Evolutionary conservation across 352 stramenopile genomes (phyloP), one percentile per base, ranked within the genome.

Genomic region (Elongisporangium anandrum): DNA sequence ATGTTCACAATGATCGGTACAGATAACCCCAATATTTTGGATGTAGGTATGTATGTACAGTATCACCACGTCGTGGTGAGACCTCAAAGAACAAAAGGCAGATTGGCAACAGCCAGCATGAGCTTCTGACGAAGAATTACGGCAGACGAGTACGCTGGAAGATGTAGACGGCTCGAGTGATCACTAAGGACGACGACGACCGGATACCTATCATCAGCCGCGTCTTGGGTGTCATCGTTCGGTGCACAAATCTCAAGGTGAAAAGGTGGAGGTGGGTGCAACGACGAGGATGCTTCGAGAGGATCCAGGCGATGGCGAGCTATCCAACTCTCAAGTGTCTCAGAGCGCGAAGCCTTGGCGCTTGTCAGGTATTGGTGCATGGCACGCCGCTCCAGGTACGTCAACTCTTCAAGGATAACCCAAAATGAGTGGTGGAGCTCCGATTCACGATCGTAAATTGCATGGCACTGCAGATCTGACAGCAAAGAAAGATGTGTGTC

Each of bases 181-280:
- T 54, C 57, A 17, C 62, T 21, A 41, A 77, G 58, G 6, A 69
- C 23, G 1, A 82, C 63, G 2, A 88, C 66, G 21, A 88, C 75
- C 9, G 79, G 81, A 48, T 83, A 88, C 51, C 75, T 87, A 2
- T 76, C 73, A 45, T 91, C 79, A 2, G 75, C 73, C 52, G 84
- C 64, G 26, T 77, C 69, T 29, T 71, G 61, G n/a, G 70, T 70
- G 39, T 85, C 77, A 0, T 66, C 59, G 13, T 83, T 58, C 0
- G 72, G 65, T 3, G 76, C 73, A 4, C 64, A 60, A 22, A 91
- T 65, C 55, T 91, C 70, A 16, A 91, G 63, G 0, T 74, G 64
- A 41, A 88, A 77, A 0, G 38, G 48, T 20, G 22, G 26, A 4
- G 24, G 34, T 15, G 13, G 34, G 17, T 17, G 8, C 9, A 9